Evolutionary conservation across 768 basidiomycete genomes (phyloP), one percentile per base, ranked within the genome.

Genomic region (Ramaria sp.): DNA sequence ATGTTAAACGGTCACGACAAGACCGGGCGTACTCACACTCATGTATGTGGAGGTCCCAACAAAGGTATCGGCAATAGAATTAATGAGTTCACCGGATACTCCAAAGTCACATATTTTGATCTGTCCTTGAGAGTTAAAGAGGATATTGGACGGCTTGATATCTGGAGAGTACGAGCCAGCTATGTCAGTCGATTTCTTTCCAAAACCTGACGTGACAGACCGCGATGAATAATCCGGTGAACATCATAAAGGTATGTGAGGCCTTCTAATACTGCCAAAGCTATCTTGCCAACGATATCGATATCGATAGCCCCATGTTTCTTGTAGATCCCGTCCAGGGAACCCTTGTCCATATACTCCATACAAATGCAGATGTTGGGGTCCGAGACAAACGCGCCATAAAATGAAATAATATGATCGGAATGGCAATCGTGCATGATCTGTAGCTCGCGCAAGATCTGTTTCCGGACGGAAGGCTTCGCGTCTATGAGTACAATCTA

Each of bases 21-120:
- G n/a, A 48, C 30, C 13, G 6, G 12, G 15, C 9, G 48, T 9
- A 79, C 84, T 64, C 69, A 98, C 96, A 61, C 96, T 98, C 95
- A 98, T 99, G 67, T 99, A 99, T 3, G 94, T 98, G 58, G 89
- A 93, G 13, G 96, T 99, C 27, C 96, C 95, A 37, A 99, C 96
- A 65, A 98, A 99, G 0, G 96, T 98, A 70, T 98, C 94, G 36
- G 96, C 96, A 59, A 98, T 95, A 7, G 91, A 94, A 70, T 98
- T 98, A 71, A 98, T 95, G 62, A 99, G 78, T 67, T 99, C 96
- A 32, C 96, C 96, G 1, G 94, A 97, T 6, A 99, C 96, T 37
- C 96, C 96, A 67, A 98, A 99, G 69, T 99, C 96, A 64, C 95
- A 97, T 52, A 99, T 94, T 73, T 99, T 99, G 77, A 98, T 94